Evolutionary conservation across 331 rosid species (phyloP).

Genomic region (Arachis monticola): DNA sequence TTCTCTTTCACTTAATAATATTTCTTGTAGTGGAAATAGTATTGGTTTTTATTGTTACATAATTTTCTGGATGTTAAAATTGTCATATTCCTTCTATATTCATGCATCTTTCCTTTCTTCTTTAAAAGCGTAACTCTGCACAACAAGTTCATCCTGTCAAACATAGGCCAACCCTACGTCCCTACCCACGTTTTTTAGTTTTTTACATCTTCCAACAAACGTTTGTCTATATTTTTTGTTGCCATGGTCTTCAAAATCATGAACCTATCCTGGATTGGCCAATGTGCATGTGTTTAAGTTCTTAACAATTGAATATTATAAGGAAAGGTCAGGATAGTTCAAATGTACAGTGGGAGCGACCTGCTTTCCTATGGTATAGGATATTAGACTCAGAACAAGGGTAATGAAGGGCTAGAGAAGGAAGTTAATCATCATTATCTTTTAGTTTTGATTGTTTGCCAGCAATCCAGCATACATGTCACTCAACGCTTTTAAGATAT

Average conservation of each 20-base stretch:
- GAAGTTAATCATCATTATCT: conserved; percentile 8
- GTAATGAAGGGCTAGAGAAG: not conserved
- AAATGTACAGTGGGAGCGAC: not conserved
- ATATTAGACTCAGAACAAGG: not conserved
- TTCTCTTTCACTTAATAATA: not conserved
- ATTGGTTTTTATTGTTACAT: conserved; percentile 15
- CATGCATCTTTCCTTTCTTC: conserved; percentile 1
- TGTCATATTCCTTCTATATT: conserved; percentile 5
- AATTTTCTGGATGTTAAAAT: not conserved
- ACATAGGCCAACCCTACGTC: conserved; percentile 8
- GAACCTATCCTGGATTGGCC: not conserved
- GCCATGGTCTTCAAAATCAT: conserved; percentile 11
- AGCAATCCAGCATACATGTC: too few relatives aligned
- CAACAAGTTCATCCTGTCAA: not conserved
- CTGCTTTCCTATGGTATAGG: conserved; percentile 1
- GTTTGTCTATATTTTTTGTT: conserved; percentile 19
- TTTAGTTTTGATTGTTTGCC: conserved; percentile 10
- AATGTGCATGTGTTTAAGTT: not conserved
- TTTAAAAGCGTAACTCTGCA: conserved; percentile 1
- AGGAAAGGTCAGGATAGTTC: not conserved
- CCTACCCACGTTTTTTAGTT: not conserved
- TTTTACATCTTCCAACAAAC: not conserved
- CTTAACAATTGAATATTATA: not conserved
- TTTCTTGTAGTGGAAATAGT: not conserved
- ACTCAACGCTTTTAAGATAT: too few relatives aligned